Conservation (phyloP, 2,329 filamentous ascomycete genomes). For the Coniochaeta ligniaria region DNA sequence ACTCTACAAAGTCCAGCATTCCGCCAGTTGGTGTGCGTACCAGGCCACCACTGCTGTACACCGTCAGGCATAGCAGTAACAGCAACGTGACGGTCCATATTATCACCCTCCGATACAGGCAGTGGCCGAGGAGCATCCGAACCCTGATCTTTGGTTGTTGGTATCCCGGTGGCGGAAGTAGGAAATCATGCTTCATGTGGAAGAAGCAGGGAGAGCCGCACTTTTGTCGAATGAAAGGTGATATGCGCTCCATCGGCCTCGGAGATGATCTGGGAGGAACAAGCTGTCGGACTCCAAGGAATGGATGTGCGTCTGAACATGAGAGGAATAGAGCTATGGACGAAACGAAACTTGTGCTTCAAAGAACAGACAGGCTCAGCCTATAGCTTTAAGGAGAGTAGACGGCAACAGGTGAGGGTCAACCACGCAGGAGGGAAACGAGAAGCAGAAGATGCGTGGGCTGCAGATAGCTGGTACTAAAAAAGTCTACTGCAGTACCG, state of each 20-base stretch:
- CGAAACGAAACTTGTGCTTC: not conserved
- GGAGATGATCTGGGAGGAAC: not conserved
- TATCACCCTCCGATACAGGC: conserved; percentile 43
- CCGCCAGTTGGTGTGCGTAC: conserved; percentile 12
- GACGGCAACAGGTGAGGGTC: not conserved
- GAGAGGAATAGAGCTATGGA: not conserved
- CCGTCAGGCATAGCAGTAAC: conserved; percentile 29
- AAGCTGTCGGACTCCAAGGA: not conserved
- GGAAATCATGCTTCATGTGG: not conserved
- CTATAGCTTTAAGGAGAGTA: not conserved
- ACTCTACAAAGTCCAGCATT: conserved; percentile 15
- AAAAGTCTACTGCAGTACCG: not conserved
- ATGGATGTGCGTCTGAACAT: not conserved
- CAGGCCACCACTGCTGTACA: conserved; percentile 26
- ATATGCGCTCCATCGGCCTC: not conserved
- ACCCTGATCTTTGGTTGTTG: conserved; percentile 32
- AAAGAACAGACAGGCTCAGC: not conserved
- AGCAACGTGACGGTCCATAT: conserved; percentile 39
- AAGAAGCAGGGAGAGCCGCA: not conserved
- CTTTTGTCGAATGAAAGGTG: not conserved
- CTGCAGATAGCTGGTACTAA: not conserved
- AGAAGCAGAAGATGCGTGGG: not conserved
- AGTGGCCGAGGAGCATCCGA: conserved; percentile 40
- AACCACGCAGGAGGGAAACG: too few species aligned
- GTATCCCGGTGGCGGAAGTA: conserved; percentile 6